Base-by-base conservation (phyloP, 768 basidiomycete species). In the Cystofilobasidium bisporidii region DNA sequence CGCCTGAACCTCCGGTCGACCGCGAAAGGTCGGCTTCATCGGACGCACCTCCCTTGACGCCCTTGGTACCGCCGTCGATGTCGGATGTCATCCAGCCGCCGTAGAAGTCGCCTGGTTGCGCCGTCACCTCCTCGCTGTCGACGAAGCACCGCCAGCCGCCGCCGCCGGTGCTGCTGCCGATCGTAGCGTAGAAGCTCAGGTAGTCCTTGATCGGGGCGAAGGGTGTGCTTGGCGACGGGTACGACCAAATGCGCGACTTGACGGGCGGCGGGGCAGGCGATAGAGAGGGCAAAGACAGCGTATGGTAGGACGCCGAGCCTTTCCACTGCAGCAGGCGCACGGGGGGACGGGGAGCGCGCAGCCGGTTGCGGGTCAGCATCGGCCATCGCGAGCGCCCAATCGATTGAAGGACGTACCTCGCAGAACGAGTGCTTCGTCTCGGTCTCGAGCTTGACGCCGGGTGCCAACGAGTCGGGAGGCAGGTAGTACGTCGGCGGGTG, bases 401-500 rank as follows among this genome's bases (percentile, higher is more conserved):
- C 24, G 24, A 45, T 0, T 33, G n/a, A 43, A 10, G 18, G 30
- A 15, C 45, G 48, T 64, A 74, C 74, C 71, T 77, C 76, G 71
- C 76, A 77, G 65, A 70, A 74, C 8, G 74, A 72, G 11, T 57
- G 58, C 58, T 71, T 72, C 10, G 69, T 69, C 33, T 70, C 72
- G 8, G 28, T 32, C 9, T 63, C 57, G 1, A 75, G 65, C 24
- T 70, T 67, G 40, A 74, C 56, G 3, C 61, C 20, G 1, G 59
- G 48, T 15, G 58, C 33, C 28, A 67, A n/a, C 1, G 61, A 22
- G 0, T 18, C 20, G 20, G 72, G 73, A 8, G 76, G 75, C 0
- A 77, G 64, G 67, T 77, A 77, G 56, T 77, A 77, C 0, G 76
- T 77, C 1, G 76, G 76, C 18, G 76, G 76, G 66, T 77, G 75